Evolutionary conservation across 2,329 filamentous ascomycete genomes (phyloP), one percentile per base, ranked within the genome.

Genomic region (Lomentospora prolificans): DNA sequence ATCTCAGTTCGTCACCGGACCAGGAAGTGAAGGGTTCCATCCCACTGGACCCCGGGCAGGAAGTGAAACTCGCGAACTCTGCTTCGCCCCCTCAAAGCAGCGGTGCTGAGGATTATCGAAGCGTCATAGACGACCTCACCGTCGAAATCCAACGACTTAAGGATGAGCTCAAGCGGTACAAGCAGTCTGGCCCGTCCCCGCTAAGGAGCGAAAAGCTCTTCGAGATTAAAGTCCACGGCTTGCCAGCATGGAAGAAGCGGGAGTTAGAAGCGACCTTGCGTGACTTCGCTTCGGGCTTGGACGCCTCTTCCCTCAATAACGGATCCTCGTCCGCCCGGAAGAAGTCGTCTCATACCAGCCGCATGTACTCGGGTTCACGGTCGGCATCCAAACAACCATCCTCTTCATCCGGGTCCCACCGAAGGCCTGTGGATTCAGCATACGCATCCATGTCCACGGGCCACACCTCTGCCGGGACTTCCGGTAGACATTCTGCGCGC

Each of bases 51-150:
- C 7, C 30, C n/a, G 17, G 59, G 60, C 1, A 65, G 30, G 59
- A 59, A 51, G 62, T 58, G 17, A 61, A 41, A 2, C 66, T 62
- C 0, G 61, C 70, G n/a, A n/a, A n/a, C n/a, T n/a, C n/a, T n/a
- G 68, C 69, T 3, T 63, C 64, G 0, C 57, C 65, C 36, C 70
- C 71, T 2, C 79, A 69, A 19, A 80, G 70, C 64, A 88, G 81
- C 64, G 85, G 84, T 53, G 82, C 80, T 27, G 87, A 88, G 57
- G 89, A 91, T 56, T 91, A 84, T 58, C 78, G 89, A 50, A 86
- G 86, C 61, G 88, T 95, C 14, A 95, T 95, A 51, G 89, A 95
- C 63, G 90, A 95, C 65, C 69, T 95, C 57, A 95, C 89, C 0
- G 75, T 95, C 25, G 86, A 90, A 65, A 95, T 94, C 65, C 88